A percentile compares a stretch with the other conserved stretches of the same genome.
phyloP scores from a whole-genome alignment of 2,329 filamentous ascomycete genomes.

The Fusarium sp. region DNA sequence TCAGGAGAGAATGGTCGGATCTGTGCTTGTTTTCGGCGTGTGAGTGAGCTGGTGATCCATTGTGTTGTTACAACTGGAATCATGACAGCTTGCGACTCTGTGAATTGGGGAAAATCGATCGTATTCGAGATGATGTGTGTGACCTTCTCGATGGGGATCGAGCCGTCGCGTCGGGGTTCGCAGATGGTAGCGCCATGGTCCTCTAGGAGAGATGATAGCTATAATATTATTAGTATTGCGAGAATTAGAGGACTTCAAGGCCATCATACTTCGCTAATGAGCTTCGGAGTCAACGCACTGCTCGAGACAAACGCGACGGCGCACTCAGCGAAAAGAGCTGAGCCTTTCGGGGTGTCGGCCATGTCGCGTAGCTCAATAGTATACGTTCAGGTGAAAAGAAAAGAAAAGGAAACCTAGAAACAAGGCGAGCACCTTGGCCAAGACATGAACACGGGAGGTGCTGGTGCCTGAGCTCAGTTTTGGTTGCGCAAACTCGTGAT shows the following conservation, averaged over 20 bases:
- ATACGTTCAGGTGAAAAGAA: background rate
- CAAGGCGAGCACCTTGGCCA: background rate
- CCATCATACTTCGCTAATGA: conserved; percentile 54
- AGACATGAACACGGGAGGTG: conserved; percentile 25
- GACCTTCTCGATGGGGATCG: conserved; percentile 59
- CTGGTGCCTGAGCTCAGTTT: conserved; percentile 2
- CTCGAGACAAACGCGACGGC: conserved; percentile 60
- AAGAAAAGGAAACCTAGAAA: conserved; percentile 1
- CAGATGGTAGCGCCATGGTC: conserved; percentile 65
- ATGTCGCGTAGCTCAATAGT: conserved; percentile 39
- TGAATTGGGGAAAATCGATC: conserved; percentile 92
- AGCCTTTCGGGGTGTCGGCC: conserved; percentile 41
- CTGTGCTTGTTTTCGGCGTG: conserved; percentile 77
- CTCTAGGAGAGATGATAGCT: conserved; percentile 58
- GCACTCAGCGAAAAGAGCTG: conserved; percentile 56
- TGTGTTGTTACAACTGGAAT: conserved; percentile 84
- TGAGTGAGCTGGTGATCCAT: conserved; percentile 82
- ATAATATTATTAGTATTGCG: conserved; percentile 7
- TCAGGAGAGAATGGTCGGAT: conserved; percentile 91
- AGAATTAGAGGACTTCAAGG: too few relatives aligned
- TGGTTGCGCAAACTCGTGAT: conserved; percentile 1
- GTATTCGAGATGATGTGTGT: conserved; percentile 76
- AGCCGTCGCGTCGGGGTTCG: conserved; percentile 61
- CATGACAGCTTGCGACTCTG: conserved; percentile 78
- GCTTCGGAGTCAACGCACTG: conserved; percentile 52